phyloP scores from a whole-genome alignment of 1,139 yeast genomes.

The Ogataea hybrid region DNA sequence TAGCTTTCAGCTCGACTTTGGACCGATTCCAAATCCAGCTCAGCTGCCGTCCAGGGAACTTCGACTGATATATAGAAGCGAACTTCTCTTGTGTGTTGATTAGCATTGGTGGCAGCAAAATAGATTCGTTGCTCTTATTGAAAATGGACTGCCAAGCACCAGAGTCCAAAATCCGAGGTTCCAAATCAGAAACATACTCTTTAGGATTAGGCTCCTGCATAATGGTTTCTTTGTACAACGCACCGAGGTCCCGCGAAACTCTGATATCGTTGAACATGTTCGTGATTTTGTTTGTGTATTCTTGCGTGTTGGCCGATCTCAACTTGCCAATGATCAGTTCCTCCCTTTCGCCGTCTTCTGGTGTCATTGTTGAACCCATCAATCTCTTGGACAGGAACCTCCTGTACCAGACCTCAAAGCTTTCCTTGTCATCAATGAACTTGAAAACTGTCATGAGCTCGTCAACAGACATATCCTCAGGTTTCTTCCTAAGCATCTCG shows the following conservation, averaged over 20 bases:
- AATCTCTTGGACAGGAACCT: slow-evolving; percentile 85
- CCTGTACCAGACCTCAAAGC: slow-evolving; percentile 91
- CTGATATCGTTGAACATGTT: slow-evolving; percentile 96
- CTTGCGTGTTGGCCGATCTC: slow-evolving; percentile 88
- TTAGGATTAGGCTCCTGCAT: slow-evolving; percentile 35
- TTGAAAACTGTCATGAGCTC: slow-evolving; percentile 86
- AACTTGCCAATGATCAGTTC: slow-evolving; percentile 81
- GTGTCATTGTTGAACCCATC: slow-evolving; percentile 79
- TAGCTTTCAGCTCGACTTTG: slow-evolving; percentile 91
- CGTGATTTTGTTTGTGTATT: slow-evolving; percentile 90
- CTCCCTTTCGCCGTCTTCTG: slow-evolving; percentile 76
- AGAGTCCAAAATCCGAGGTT: slow-evolving; percentile 32
- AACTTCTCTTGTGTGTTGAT: slow-evolving; percentile 64
- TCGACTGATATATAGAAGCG: slow-evolving; percentile 63
- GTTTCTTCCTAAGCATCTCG: slow-evolving; percentile 71
- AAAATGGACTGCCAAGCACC: slow-evolving; percentile 32
- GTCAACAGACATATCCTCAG: slow-evolving; percentile 78
- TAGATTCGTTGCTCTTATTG: slow-evolving; percentile 35
- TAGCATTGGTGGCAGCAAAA: slow-evolving; percentile 63
- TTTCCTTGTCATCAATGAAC: slow-evolving; percentile 90
- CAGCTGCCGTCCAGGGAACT: slow-evolving; percentile 85
- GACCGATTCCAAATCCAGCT: slow-evolving; percentile 97
- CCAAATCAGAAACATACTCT: slow-evolving; percentile 29
- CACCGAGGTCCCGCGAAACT: slow-evolving; percentile 76
- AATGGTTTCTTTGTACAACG: slow-evolving; percentile 56